These are phyloP conservation scores for Myxozyma kluyveri DNA, from an alignment of 805 yeast species.

Conservation along the genomic window DNA sequence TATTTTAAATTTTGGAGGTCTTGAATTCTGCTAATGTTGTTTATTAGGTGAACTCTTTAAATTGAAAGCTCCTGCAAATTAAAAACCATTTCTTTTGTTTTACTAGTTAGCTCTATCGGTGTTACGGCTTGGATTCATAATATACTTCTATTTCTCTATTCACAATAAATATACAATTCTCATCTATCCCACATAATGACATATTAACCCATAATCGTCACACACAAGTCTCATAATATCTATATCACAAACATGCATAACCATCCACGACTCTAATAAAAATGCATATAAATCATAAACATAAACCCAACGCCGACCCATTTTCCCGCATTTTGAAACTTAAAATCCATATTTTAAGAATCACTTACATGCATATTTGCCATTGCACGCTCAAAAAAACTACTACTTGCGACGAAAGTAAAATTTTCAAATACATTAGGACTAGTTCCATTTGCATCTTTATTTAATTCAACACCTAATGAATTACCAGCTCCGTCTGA, in stretches of 20 bases:
- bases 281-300: neutral
- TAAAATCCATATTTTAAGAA: neutral
- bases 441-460: neutral
- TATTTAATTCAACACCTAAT: neutral
- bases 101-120: neutral
- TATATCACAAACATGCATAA: neutral
- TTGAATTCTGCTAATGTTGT: neutral
- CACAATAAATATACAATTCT: neutral
- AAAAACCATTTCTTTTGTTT: neutral
- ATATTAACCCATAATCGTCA: neutral
- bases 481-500: neutral
- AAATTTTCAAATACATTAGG: conserved; percentile 22
- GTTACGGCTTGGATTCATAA: neutral
- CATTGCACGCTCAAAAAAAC: conserved; percentile 28
- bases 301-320: neutral
- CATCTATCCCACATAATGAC: neutral
- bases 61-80: conserved; percentile 5
- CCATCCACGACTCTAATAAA: neutral
- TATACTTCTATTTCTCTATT: neutral
- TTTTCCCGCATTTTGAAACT: neutral
- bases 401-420: conserved; percentile 26
- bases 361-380: neutral
- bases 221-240: neutral
- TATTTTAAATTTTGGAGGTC: too few relatives aligned
- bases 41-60: conserved; percentile 5